Evolutionary conservation across 1,284 basidiomycete species (phyloP).

Genomic region (Puccinia coronata): DNA sequence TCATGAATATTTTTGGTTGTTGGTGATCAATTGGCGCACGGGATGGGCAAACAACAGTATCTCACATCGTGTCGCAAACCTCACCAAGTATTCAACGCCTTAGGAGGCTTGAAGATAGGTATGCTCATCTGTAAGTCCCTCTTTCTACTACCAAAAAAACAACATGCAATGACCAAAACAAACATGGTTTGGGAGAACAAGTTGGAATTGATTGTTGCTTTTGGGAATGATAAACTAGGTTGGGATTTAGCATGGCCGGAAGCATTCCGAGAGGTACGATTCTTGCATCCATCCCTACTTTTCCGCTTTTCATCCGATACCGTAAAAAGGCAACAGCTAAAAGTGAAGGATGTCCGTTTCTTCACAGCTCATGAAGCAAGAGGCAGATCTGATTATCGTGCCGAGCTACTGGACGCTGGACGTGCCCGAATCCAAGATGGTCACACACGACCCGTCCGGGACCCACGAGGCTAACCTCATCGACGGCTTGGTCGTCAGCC

Average conservation of each 20-base stretch:
- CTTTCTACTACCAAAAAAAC: background rate
- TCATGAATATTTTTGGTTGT: no score
- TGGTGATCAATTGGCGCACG: no score
- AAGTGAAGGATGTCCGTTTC: background rate
- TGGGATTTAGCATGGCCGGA: conserved; percentile 48
- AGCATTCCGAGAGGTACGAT: conserved; percentile 29
- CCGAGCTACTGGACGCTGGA: conserved; percentile 36
- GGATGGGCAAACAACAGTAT: no score
- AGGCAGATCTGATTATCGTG: conserved; percentile 26
- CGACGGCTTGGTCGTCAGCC: conserved; percentile 9
- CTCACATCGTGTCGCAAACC: conserved; percentile 14
- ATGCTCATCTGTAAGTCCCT: conserved; percentile 28
- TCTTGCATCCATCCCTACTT: background rate
- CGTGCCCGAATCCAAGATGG: conserved; percentile 2
- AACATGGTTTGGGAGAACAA: background rate
- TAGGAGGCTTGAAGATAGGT: background rate
- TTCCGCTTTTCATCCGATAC: no score
- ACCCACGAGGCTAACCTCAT: conserved; percentile 11
- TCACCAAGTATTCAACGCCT: conserved; percentile 35
- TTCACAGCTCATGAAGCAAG: conserved; percentile 33
- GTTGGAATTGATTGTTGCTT: background rate
- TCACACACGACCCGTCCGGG: conserved; percentile 16
- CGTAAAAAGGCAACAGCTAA: background rate
- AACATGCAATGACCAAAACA: no score
- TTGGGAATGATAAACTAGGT: background rate